Base-by-base conservation (phyloP, 495 filamentous ascomycete genomes). In the Viridothelium virens region DNA sequence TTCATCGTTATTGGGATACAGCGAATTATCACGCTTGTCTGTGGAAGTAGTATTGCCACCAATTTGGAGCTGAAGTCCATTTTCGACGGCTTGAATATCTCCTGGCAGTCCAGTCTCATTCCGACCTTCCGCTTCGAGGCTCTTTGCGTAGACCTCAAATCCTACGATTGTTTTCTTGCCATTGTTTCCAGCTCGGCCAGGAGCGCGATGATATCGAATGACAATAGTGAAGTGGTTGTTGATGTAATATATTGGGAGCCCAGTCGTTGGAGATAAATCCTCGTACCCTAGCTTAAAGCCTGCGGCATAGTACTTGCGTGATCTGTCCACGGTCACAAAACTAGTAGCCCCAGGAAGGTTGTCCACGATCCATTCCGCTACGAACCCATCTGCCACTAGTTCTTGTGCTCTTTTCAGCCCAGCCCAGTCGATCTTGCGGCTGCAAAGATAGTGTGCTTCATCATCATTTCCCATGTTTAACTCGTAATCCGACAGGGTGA, bases 301-400 rank as follows among this genome's bases (percentile, higher is more conserved):
- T 14, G 92, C 87, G 33, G 92, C 91, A 73, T 96, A 97, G 77
- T 96, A 96, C 74, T 92, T 96, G 69, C 87, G 85, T 63, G 83
- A 86, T 74, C 90, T 91, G 74, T 97, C 92, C 14, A 91, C 88
- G 0, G 91, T 95, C 56, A 96, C 91, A 71, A 96, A 97, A 73
- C 87, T 92, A 3, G 92, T 96, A 48, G 92, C 92, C 7, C 92
- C 92, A 10, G 92, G 92, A 36, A 97, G 81, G 68, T 97, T 97
- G 74, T 97, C 92, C 53, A 93, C 91, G 71, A 97, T 97, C 92
- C 92, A 97, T 75, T 97, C 92, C 2, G 87, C 88, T 50, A 96
- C 89, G 75, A 96, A 96, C 48, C 91, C 91, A 64, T 92, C 85
- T 67, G 82, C 83, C 56, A 96, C 87, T 69, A 97, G 78, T 66